phyloP scores from a whole-genome alignment of 1,284 basidiomycete species.

The Leccinum pachyderme region DNA sequence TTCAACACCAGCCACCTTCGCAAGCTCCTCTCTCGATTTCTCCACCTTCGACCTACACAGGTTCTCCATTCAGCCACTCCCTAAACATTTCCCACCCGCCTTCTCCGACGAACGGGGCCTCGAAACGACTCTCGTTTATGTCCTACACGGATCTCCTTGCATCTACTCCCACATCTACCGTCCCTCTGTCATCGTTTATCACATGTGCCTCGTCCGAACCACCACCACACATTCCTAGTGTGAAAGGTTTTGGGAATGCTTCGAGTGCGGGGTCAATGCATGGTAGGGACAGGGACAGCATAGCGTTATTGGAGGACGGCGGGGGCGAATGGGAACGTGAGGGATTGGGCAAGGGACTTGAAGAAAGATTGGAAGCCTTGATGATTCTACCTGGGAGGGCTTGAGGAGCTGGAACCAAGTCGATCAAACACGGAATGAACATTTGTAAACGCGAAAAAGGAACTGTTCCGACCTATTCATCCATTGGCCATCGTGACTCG shows the following conservation, averaged over 20 bases:
- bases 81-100: slow-evolving; percentile 47
- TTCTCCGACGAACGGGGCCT: slow-evolving; percentile 49
- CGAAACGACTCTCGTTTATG: slow-evolving; percentile 79
- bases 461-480: neutral
- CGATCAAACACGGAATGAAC: neutral
- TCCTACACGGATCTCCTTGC: slow-evolving; percentile 81
- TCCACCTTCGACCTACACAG: slow-evolving; percentile 26
- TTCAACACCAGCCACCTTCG: slow-evolving; percentile 21
- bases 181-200: slow-evolving; percentile 71
- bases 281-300: slow-evolving; percentile 38
- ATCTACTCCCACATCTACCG: slow-evolving; percentile 68
- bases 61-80: slow-evolving; percentile 23
- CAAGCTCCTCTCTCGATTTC: slow-evolving; percentile 24
- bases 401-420: slow-evolving; percentile 11
- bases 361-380: slow-evolving; percentile 70
- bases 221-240: slow-evolving; percentile 64
- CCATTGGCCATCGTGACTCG: neutral
- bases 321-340: slow-evolving; percentile 84
- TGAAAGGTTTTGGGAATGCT: slow-evolving; percentile 42
- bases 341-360: slow-evolving; percentile 75
- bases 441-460: slow-evolving; percentile 1
- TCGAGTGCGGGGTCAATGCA: slow-evolving; percentile 26
- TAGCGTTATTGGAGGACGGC: slow-evolving; percentile 50
- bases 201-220: slow-evolving; percentile 52
- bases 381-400: slow-evolving; percentile 32